A percentile compares a stretch with the other conserved stretches of the same genome.
phyloP scores from a whole-genome alignment of 2,329 filamentous ascomycete species.

The Pseudogymnoascus sp. region DNA sequence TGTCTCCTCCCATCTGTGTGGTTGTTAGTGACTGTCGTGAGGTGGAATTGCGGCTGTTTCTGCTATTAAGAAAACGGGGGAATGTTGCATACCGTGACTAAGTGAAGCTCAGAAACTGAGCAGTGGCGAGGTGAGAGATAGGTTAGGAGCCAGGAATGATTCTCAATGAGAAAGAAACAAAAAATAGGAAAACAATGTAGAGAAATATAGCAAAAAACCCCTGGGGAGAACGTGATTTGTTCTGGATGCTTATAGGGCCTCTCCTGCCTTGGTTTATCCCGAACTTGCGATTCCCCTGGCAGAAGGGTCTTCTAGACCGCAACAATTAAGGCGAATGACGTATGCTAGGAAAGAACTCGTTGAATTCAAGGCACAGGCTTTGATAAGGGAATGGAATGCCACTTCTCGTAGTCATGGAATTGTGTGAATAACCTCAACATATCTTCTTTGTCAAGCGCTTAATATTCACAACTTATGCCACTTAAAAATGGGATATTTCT shows the following conservation, averaged over 20 bases:
- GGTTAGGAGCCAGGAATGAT: not conserved
- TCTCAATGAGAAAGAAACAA: not conserved
- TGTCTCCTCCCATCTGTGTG: constrained; percentile 9
- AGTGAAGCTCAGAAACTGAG: not conserved
- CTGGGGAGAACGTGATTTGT: constrained; percentile 5
- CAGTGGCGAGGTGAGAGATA: not conserved
- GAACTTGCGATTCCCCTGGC: not conserved
- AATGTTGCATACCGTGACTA: not conserved
- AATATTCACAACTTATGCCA: not conserved
- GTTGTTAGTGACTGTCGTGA: not conserved
- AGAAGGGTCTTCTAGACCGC: not conserved
- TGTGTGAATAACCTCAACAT: not conserved
- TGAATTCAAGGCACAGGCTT: not conserved
- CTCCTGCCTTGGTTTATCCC: not conserved
- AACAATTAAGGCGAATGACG: not conserved
- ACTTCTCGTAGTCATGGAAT: not conserved
- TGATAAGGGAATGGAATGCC: not conserved
- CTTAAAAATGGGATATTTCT: not conserved
- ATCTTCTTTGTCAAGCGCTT: not conserved
- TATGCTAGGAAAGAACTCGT: not conserved
- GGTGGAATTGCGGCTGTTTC: not conserved
- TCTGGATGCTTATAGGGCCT: not conserved
- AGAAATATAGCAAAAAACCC: not conserved
- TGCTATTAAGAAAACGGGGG: not conserved
- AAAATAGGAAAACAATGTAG: not conserved